Evolutionary conservation across 2,329 filamentous ascomycete genomes (phyloP), one percentile per base, ranked within the genome.

Genomic region (Trichophyton verrucosum): DNA sequence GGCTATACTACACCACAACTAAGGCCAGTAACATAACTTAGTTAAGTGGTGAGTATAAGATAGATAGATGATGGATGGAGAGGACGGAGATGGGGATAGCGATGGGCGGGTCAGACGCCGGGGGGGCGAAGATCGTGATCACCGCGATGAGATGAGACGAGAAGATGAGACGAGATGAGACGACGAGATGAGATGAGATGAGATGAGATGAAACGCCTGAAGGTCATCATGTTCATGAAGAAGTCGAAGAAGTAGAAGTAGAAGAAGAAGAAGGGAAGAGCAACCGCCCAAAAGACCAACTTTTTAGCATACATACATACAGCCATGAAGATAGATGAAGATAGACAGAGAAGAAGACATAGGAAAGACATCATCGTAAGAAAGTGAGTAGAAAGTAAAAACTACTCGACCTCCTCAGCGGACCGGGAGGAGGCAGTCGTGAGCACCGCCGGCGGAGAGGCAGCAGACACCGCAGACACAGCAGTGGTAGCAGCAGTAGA

Each of bases 331-430:
- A n/a, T n/a, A n/a, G n/a, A 33, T 5, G 11, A 13, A 42, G 11
- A 46, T 46, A 46, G 42, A 46, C 42, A 20, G 13, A 46, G 42
- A 30, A 46, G 42, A 20, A 44, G 9, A 46, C 42, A 20, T n/a
- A 46, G 33, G 33, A 38, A 38, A 38, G 33, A 38, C 33, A 11
- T 38, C 11, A 38, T 38, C 33, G 7, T 38, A 46, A n/a, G 11
- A 46, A 6, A 1, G 6, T 6, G 27, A 1, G 6, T 6, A 46
- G 42, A n/a, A 44, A 44, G 17, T n/a, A 13, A 27, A 30, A 8
- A 20, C 42, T 46, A 46, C 64, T 74, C 72, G 24, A 75, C 72
- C 61, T 75, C 74, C 60, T 75, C 73, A 17, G 69, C 73, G 53
- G 68, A 70, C 6, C 70, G 68, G 38, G 68, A 67, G 3, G 70